Conservation (phyloP, 2,329 filamentous ascomycete species). For the Plenodomus biglobosus region DNA sequence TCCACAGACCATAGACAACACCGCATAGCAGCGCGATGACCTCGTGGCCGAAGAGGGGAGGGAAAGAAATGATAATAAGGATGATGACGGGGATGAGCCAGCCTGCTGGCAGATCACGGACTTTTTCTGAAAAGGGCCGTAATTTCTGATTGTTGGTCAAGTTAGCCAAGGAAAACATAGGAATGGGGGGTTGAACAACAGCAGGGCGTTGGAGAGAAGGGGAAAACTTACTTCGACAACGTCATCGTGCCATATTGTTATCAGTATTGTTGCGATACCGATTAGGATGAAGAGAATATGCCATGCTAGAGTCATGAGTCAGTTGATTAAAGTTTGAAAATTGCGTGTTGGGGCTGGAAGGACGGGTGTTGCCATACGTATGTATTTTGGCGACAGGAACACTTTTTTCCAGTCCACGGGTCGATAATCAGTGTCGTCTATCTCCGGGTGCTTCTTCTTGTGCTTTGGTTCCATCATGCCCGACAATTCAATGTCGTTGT, state of each 20-base stretch:
- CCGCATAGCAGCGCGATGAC: constrained; percentile 39
- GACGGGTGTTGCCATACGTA: constrained; percentile 35
- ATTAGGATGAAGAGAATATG: constrained; percentile 35
- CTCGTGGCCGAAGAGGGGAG: constrained; percentile 40
- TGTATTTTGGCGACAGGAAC: constrained; percentile 39
- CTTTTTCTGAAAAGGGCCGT: constrained; percentile 39
- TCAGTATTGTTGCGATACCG: constrained; percentile 28
- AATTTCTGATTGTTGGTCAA: constrained; percentile 22
- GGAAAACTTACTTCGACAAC: constrained; percentile 32
- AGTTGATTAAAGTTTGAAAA: constrained; percentile 1
- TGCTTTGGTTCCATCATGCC: constrained; percentile 16
- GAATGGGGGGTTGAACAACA: not conserved
- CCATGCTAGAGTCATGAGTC: constrained; percentile 28
- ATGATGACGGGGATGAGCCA: constrained; percentile 41
- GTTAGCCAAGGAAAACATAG: constrained; percentile 9
- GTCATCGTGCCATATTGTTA: constrained; percentile 35
- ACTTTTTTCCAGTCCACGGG: constrained; percentile 40
- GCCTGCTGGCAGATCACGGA: constrained; percentile 39
- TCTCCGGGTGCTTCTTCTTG: constrained; percentile 18
- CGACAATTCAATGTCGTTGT: constrained; percentile 37
- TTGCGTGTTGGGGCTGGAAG: not conserved
- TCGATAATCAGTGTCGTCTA: constrained; percentile 38
- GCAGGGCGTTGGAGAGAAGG: not conserved
- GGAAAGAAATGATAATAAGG: constrained; percentile 39
- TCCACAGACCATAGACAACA: constrained; percentile 40